Evolutionary conservation across 1,284 basidiomycete genomes (phyloP).

Genomic region (Filobasidium uniguttulatum): DNA sequence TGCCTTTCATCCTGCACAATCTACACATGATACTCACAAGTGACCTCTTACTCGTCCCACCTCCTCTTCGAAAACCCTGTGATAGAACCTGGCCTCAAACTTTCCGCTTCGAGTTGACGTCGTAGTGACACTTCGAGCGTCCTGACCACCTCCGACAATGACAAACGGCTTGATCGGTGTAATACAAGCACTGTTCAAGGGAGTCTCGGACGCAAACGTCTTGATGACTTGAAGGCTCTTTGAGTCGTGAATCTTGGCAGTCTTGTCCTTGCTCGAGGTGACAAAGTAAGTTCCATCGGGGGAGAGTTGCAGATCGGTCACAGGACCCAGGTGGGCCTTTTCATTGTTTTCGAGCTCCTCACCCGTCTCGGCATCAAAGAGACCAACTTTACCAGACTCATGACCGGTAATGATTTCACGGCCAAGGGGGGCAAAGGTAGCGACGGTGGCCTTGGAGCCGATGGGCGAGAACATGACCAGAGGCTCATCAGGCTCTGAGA

Average conservation of each 20-base stretch:
- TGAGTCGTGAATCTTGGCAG: slow-evolving; percentile 80
- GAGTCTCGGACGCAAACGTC: slow-evolving; percentile 84
- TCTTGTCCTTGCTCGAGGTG: slow-evolving; percentile 94
- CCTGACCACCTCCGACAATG: slow-evolving; percentile 89
- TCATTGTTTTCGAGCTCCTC: slow-evolving; percentile 62
- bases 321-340: slow-evolving; percentile 63
- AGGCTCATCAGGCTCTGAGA: slow-evolving; percentile 59
- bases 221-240: slow-evolving; percentile 82
- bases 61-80: slow-evolving; percentile 96
- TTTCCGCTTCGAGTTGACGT: slow-evolving; percentile 87
- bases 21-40: slow-evolving; percentile 28
- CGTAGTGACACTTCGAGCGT: slow-evolving; percentile 94
- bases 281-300: slow-evolving; percentile 88
- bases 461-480: slow-evolving; percentile 68
- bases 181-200: slow-evolving; percentile 85
- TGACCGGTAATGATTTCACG: slow-evolving; percentile 82
- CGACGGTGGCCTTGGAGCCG: slow-evolving; percentile 89
- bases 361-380: slow-evolving; percentile 77
- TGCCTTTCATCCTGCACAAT: neutral
- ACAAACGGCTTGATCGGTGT: slow-evolving; percentile 77
- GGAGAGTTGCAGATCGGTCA: slow-evolving; percentile 87
- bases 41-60: slow-evolving; percentile 92
- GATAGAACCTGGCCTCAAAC: slow-evolving; percentile 98
- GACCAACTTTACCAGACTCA: slow-evolving; percentile 85
- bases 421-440: slow-evolving; percentile 70